Percentiles rank a stretch among this genome's conserved stretches.
phyloP scores from a whole-genome alignment of 306 rosid species.

The Canavalia gladiata region DNA sequence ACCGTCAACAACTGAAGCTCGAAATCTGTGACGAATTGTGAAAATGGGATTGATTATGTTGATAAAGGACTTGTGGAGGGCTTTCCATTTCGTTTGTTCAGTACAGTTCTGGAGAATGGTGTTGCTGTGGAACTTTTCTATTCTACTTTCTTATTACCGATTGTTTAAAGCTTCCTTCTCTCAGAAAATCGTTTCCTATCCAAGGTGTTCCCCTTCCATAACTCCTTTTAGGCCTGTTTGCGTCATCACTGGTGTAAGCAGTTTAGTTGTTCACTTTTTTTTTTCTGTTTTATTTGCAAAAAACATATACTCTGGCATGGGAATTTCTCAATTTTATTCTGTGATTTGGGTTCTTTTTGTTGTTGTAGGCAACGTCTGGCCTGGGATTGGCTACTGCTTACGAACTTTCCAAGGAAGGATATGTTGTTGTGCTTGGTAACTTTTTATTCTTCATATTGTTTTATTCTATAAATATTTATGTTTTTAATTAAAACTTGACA shows the following conservation, averaged over 20 bases:
- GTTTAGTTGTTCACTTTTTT: background rate
- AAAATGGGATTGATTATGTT: conserved; percentile 29
- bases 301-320: background rate
- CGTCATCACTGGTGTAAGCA: conserved; percentile 82
- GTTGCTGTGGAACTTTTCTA: conserved; percentile 63
- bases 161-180: conserved; percentile 47
- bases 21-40: background rate
- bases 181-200: conserved; percentile 44
- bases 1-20: background rate
- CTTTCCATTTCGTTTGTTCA: conserved; percentile 56
- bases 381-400: conserved; percentile 81
- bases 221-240: conserved; percentile 63
- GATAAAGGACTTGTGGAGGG: conserved; percentile 53
- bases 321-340: background rate
- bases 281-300: background rate
- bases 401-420: conserved; percentile 77
- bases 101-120: conserved; percentile 81
- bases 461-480: background rate
- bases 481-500: too few species aligned
- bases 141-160: conserved; percentile 60
- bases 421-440: conserved; percentile 76
- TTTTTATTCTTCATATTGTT: conserved; percentile 27
- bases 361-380: conserved; percentile 89
- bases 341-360: conserved; percentile 2
- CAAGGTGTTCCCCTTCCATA: conserved; percentile 54